Conservation (phyloP, 495 filamentous ascomycete genomes). For the Delitschia confertaspora region DNA sequence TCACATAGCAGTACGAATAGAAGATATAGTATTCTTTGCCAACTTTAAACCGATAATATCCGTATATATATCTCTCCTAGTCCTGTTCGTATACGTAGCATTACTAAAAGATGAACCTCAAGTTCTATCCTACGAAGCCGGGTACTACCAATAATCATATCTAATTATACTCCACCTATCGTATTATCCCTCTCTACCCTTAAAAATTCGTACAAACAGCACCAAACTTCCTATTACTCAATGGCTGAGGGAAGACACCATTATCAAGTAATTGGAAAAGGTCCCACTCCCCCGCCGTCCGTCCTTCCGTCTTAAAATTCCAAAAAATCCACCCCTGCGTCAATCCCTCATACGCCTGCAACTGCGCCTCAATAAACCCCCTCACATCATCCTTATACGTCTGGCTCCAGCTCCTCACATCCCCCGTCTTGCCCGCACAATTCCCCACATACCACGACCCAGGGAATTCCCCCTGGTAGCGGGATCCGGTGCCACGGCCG, state of each 20-base stretch:
- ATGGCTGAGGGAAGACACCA: conserved; percentile 41
- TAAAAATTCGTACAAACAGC: conserved; percentile 13
- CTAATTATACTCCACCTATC: no score
- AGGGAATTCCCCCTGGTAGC: conserved; percentile 48
- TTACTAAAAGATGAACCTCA: no score
- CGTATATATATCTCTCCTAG: no score
- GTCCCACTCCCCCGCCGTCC: conserved; percentile 46
- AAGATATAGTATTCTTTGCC: no score
- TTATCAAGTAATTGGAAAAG: conserved; percentile 37
- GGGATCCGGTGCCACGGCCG: conserved; percentile 54
- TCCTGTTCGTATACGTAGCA: no score
- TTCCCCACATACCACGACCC: conserved; percentile 32
- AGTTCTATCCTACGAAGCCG: no score
- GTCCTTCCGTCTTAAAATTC: conserved; percentile 45
- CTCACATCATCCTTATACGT: conserved; percentile 34
- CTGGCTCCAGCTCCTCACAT: conserved; percentile 32
- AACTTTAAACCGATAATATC: no score
- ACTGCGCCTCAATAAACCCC: conserved; percentile 41
- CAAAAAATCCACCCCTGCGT: conserved; percentile 44
- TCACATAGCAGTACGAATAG: no score
- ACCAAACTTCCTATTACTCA: conserved; percentile 30
- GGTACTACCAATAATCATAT: no score
- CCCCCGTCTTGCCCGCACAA: conserved; percentile 38
- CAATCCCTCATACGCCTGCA: conserved; percentile 36
- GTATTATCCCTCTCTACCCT: no score